A percentile compares a stretch with the other conserved stretches of the same genome.
phyloP scores from a whole-genome alignment of 139 green algal genomes.

The Yamagishiella unicocca region DNA sequence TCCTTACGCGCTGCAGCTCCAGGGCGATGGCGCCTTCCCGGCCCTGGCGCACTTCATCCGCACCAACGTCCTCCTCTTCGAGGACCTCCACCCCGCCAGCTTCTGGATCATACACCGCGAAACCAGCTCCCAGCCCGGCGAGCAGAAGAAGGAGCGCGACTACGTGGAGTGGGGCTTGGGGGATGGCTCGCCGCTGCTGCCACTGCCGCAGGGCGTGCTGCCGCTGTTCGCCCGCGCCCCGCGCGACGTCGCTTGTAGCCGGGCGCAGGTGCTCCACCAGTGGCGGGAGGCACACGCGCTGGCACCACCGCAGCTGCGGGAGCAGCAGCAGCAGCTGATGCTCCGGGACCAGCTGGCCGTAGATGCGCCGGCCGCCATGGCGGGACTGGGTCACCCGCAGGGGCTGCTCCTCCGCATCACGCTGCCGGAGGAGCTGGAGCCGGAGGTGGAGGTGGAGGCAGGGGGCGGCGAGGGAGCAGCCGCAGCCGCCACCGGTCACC shows the following conservation, averaged over 20 bases:
- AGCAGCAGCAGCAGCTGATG: not conserved
- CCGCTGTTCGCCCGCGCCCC: not conserved
- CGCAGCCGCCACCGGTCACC: not conserved
- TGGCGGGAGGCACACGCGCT: not conserved
- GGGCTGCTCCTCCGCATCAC: not conserved
- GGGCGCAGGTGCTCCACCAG: not conserved
- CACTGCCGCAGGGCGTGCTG: not conserved
- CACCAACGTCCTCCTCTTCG: not conserved
- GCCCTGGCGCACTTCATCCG: not conserved
- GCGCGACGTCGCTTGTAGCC: not conserved
- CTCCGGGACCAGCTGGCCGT: not conserved
- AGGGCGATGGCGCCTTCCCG: not conserved
- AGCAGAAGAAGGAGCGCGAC: not conserved
- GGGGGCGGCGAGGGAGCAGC: not conserved
- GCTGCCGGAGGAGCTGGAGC: not conserved
- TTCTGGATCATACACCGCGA: not conserved
- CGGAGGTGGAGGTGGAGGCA: not conserved
- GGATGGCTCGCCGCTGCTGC: not conserved
- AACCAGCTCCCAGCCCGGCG: too few species aligned
- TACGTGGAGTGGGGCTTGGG: not conserved
- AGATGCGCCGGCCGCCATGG: too few species aligned
- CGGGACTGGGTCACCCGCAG: slow-evolving; percentile 13
- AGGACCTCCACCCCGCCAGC: not conserved
- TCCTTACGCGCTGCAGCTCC: not conserved
- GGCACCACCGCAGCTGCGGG: too few species aligned